Percentiles rank a stretch among this genome's conserved stretches.
Conservation (phyloP, 2,329 filamentous ascomycete species). For the Cercospora sp. region DNA sequence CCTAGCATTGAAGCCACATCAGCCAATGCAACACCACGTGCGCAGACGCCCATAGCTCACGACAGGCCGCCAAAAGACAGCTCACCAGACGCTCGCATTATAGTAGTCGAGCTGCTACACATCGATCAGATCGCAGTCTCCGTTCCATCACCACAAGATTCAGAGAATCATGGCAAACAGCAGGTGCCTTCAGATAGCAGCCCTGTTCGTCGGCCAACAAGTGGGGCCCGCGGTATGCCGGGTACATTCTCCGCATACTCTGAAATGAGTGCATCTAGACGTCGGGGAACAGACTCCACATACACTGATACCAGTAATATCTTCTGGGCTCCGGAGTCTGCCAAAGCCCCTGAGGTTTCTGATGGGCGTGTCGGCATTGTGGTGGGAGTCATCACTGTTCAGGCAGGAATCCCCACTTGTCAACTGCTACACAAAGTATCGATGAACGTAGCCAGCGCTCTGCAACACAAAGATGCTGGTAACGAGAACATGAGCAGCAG, state of each 20-base stretch:
- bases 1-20: constrained; percentile 12
- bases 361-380: constrained; percentile 13
- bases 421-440: not conserved
- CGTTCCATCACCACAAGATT: not conserved
- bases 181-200: not conserved
- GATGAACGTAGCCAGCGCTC: not conserved
- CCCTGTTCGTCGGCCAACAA: not conserved
- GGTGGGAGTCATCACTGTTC: constrained; percentile 21
- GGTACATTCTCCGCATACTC: constrained; percentile 52
- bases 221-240: constrained; percentile 38
- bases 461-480: not conserved
- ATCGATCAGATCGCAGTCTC: constrained; percentile 34
- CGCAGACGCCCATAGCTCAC: constrained; percentile 22
- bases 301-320: constrained; percentile 13
- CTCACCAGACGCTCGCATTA: not conserved
- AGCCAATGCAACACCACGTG: constrained; percentile 34
- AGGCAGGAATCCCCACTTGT: constrained; percentile 2
- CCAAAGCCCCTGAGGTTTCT: not conserved
- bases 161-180: not conserved
- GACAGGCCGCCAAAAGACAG: not conserved
- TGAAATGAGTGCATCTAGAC: constrained; percentile 38
- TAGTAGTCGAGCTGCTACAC: constrained; percentile 17
- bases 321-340: constrained; percentile 7
- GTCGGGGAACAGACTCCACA: constrained; percentile 11
- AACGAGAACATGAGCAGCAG: not conserved